Conservation (phyloP, 169 alveolate genomes). For the Cyclospora cayetanensis region DNA sequence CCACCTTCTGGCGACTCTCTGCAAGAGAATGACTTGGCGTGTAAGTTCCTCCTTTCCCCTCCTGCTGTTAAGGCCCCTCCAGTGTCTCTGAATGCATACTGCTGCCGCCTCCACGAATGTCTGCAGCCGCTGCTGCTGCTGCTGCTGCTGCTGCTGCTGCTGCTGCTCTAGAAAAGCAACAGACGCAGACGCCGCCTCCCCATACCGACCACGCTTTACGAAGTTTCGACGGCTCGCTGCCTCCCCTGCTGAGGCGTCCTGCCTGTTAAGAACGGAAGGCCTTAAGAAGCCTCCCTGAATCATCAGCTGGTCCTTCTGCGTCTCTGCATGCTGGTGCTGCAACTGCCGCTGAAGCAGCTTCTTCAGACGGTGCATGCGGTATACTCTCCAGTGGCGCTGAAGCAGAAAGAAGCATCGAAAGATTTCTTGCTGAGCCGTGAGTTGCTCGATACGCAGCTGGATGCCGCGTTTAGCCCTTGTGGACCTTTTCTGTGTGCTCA, state of each 20-base stretch:
- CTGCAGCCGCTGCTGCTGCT: constrained; percentile 40
- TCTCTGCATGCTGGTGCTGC: not conserved
- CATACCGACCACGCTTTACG: too few relatives aligned
- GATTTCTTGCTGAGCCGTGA: too few relatives aligned
- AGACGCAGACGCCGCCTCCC: too few relatives aligned
- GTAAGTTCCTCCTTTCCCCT: not conserved
- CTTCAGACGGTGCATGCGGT: not conserved
- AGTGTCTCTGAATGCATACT: constrained; percentile 23
- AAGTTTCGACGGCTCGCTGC: too few relatives aligned
- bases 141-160: constrained; percentile 18
- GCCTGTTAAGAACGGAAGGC: too few relatives aligned
- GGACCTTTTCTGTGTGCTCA: too few relatives aligned
- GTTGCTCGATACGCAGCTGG: too few relatives aligned
- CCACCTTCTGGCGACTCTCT: constrained; percentile 10
- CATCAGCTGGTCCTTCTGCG: not conserved
- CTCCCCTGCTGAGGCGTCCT: too few relatives aligned
- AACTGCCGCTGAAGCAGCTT: not conserved
- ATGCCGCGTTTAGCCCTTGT: too few relatives aligned
- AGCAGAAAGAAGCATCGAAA: not conserved
- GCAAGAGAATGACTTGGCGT: not conserved
- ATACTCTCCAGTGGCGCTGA: not conserved
- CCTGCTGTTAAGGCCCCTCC: constrained; percentile 38
- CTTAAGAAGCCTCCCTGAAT: too few relatives aligned
- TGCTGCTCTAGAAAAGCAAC: too few relatives aligned
- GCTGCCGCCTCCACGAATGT: not conserved